Conservation (phyloP, 1,284 basidiomycete genomes). For the Tranzscheliella williamsii region DNA sequence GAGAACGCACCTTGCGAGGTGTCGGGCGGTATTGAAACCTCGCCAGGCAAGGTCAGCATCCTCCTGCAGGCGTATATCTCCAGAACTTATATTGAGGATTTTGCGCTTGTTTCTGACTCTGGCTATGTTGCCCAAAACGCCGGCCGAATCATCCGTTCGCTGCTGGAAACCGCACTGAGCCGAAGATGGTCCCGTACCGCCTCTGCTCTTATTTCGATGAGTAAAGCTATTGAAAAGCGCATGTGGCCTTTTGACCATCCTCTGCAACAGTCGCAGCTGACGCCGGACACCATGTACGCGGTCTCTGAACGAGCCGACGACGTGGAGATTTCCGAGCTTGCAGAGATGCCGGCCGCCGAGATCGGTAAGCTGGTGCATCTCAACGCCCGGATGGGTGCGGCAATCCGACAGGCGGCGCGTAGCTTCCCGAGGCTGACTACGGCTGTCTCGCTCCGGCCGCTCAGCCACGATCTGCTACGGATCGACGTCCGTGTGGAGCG, state of each 20-base stretch:
- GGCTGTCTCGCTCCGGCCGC: constrained; percentile 69
- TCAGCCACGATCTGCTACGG: constrained; percentile 81
- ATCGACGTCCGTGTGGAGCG: constrained; percentile 72
- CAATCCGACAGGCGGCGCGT: constrained; percentile 77
- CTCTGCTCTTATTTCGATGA: constrained; percentile 81
- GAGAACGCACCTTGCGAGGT: constrained; percentile 64
- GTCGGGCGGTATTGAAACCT: constrained; percentile 76
- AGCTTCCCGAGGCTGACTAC: constrained; percentile 82
- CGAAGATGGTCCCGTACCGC: constrained; percentile 85
- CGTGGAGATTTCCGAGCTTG: constrained; percentile 76
- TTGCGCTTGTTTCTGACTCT: constrained; percentile 92
- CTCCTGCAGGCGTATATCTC: constrained; percentile 91
- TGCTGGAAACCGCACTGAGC: constrained; percentile 91
- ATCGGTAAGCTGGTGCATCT: constrained; percentile 82
- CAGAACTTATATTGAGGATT: constrained; percentile 80
- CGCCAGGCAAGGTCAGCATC: constrained; percentile 90
- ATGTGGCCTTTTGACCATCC: constrained; percentile 97
- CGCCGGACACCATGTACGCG: constrained; percentile 71
- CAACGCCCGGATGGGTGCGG: constrained; percentile 81
- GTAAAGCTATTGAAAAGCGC: constrained; percentile 73
- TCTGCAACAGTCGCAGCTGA: constrained; percentile 71
- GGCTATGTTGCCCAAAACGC: constrained; percentile 82
- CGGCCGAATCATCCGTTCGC: constrained; percentile 86
- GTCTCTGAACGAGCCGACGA: constrained; percentile 84
- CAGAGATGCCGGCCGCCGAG: constrained; percentile 73